Base-by-base conservation (phyloP, 129 eudicot species). In the Helianthus tuberosus region DNA sequence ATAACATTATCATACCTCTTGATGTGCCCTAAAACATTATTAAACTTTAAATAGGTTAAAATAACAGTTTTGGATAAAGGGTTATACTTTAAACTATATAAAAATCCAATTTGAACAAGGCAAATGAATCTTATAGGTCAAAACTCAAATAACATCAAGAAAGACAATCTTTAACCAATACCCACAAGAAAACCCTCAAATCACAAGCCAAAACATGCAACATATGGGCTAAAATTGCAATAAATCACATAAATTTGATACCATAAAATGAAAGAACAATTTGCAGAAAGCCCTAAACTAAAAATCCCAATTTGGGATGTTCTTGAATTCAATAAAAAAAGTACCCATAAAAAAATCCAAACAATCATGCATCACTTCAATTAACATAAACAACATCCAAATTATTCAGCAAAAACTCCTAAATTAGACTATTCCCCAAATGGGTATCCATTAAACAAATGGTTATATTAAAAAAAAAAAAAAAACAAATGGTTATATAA, bases 111-210 rank as follows among this genome's bases (percentile, higher is more conserved):
- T 54, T 54, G 29, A 54, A 54, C 36, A 17, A 36, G 12, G 50
- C 32, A 53, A 35, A 55, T 39, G 39, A 71, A 55, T 71, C 54
- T 47, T 8, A 72, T 57, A 72, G 13, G 44, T 5, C 11, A 72
- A 55, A 57, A 58, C 12, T 10, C 16, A 60, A 73, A 61, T 61
- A 61, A 61, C 66, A 32, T 41, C 54, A 64, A 64, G 38, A 75
- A 65, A 75, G 25, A 14, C 64, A 52, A 75, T 66, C 67, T 66
- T 66, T 75, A 66, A 75, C 66, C 59, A 54, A 58, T 25, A 60
- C 77, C 77, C 77, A 73, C 69, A 25, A 75, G 57, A 75, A 75
- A 75, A 75, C 8, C 63, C 66, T 48, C 17, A 57, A 66, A 66
- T n/a, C 6, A 4, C 65, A 73, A 66, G n/a, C 58, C 32, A 38